Evolutionary conservation across 805 yeast genomes (phyloP), one percentile per base, ranked within the genome.

Genomic region (Candida suzukii): DNA sequence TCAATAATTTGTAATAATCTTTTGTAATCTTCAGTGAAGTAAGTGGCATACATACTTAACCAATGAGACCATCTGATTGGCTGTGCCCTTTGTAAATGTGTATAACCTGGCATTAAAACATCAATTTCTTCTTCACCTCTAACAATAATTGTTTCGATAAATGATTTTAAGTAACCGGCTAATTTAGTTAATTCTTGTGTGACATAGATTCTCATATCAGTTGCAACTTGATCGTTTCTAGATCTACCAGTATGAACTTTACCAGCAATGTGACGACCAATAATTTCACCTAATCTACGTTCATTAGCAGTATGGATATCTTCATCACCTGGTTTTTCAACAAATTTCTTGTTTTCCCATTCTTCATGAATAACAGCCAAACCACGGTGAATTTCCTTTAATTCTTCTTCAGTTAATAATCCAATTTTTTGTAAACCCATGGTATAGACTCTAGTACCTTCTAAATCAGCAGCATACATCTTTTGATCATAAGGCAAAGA

Each of bases 41-140:
- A 93, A 2, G 99, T 91, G 30, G 96, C 97, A 57, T 93, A 91
- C 60, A 88, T 80, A 51, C 91, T 78, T 50, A 93, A 71, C 96
- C 97, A 91, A 62, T 93, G 99, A 1, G 97, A 73, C 99, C 99
- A 93, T 67, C 99, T 79, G 57, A 93, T 93, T n/a, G 99, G 99
- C 67, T 90, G 99, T 2, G 98, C 98, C 62, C 96, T 84, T 72
- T 93, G 99, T 60, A 93, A 71, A 68, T 93, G 99, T 13, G 99
- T 93, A 69, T 93, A 93, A 35, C 99, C 99, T 11, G 99, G 99
- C 98, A 93, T 93, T 58, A 93, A 73, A 17, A 83, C 84, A 53
- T 84, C 95, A 45, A 93, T 85, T 66, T 93, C 99, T 27, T 72
- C 60, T 55, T 78, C 82, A 5, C 95, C 96, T 58, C 99, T 78